A percentile compares a stretch with the other conserved stretches of the same genome.
phyloP scores from a whole-genome alignment of 1,284 basidiomycete species.

The Ceratobasidium theobromae region DNA sequence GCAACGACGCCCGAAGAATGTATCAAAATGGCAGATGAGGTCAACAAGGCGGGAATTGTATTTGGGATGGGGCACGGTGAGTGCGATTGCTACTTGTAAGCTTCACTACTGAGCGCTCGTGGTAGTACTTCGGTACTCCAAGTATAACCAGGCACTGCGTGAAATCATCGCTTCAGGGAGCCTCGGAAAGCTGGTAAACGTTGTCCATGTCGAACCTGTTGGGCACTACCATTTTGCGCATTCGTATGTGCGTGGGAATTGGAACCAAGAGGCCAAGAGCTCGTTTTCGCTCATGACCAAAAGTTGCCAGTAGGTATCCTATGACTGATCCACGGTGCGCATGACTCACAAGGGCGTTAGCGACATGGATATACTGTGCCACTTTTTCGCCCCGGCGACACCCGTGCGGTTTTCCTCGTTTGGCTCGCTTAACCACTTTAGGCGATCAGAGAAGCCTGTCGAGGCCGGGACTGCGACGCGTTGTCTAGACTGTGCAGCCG shows the following conservation, averaged over 20 bases:
- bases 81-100: slow-evolving; percentile 34
- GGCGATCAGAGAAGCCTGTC: slow-evolving; percentile 65
- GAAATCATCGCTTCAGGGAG: slow-evolving; percentile 67
- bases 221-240: slow-evolving; percentile 84
- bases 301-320: slow-evolving; percentile 70
- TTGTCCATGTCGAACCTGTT: slow-evolving; percentile 74
- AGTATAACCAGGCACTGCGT: slow-evolving; percentile 71
- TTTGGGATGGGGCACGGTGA: slow-evolving; percentile 85
- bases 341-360: slow-evolving; percentile 46
- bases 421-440: slow-evolving; percentile 80
- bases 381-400: slow-evolving; percentile 65
- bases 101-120: no score
- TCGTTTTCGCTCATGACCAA: slow-evolving; percentile 86
- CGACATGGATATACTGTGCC: slow-evolving; percentile 79
- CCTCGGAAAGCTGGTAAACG: slow-evolving; percentile 76
- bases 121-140: slow-evolving; percentile 80
- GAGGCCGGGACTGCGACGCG: slow-evolving; percentile 64
- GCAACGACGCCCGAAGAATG: slow-evolving; percentile 73
- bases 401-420: slow-evolving; percentile 77
- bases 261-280: slow-evolving; percentile 66
- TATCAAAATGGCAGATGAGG: slow-evolving; percentile 68
- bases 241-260: slow-evolving; percentile 80
- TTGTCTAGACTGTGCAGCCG: slow-evolving; percentile 72
- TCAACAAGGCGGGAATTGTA: slow-evolving; percentile 64
- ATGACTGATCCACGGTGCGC: background rate